Conservation (phyloP, 805 yeast species). For the Ogataea corticis region DNA sequence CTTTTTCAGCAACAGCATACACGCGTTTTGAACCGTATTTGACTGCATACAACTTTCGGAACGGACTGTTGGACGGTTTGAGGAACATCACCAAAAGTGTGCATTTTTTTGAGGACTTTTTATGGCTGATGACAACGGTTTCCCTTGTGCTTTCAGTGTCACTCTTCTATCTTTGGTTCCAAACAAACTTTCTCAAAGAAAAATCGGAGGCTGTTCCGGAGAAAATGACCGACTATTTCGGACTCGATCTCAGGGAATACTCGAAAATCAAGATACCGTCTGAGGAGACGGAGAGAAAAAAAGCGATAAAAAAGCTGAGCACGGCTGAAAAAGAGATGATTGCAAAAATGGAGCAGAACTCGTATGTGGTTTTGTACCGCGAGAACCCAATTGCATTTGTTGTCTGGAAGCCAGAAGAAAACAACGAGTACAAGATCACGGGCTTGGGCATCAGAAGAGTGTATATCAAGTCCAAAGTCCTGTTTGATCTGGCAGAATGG, state of each 20-base stretch:
- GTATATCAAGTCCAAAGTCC: slow-evolving; percentile 62
- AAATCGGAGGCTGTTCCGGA: slow-evolving; percentile 39
- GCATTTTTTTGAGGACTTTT: slow-evolving; percentile 29
- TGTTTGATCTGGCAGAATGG: slow-evolving; percentile 65
- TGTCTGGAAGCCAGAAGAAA: slow-evolving; percentile 41
- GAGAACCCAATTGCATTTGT: slow-evolving; percentile 70
- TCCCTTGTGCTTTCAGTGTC: slow-evolving; percentile 40
- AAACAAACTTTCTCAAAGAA: slow-evolving; percentile 50
- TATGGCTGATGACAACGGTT: slow-evolving; percentile 40
- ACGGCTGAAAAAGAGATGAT: slow-evolving; percentile 20
- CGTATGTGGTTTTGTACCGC: slow-evolving; percentile 61
- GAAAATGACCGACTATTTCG: slow-evolving; percentile 44
- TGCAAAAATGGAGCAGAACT: slow-evolving; percentile 41
- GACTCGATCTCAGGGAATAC: slow-evolving; percentile 51
- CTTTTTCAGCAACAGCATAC: slow-evolving; percentile 22
- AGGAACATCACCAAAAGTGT: slow-evolving; percentile 18
- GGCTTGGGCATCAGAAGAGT: slow-evolving; percentile 70
- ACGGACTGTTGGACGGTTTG: slow-evolving; percentile 12
- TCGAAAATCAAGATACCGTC: slow-evolving; percentile 27
- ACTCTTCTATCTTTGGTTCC: slow-evolving; percentile 39
- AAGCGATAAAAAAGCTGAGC: slow-evolving; percentile 14
- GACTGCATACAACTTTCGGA: slow-evolving; percentile 24
- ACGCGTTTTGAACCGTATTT: slow-evolving; percentile 24
- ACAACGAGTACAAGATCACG: slow-evolving; percentile 41
- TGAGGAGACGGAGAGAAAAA: slow-evolving; percentile 11